These are phyloP conservation scores for Athelia sp. DNA, from an alignment of 1,284 basidiomycete genomes.

Conservation along the genomic window DNA sequence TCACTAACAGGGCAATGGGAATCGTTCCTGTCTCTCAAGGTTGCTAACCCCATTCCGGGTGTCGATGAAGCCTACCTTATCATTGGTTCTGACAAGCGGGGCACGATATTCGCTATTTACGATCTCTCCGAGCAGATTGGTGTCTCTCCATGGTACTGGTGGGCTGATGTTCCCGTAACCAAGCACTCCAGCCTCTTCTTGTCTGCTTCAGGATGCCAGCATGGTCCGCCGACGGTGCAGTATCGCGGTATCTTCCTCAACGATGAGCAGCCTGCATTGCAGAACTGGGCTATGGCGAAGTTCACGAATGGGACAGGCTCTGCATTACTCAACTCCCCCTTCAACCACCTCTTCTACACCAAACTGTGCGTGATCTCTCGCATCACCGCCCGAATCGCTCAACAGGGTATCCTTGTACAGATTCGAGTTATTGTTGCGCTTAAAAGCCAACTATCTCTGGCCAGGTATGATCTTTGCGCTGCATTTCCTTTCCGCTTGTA, in stretches of 20 bases:
- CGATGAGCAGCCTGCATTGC: constrained; percentile 60
- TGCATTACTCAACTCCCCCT: constrained; percentile 43
- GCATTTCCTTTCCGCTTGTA: not conserved
- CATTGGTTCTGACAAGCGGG: constrained; percentile 61
- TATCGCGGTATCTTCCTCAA: constrained; percentile 56
- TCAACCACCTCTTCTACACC: constrained; percentile 63
- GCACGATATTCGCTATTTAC: constrained; percentile 65
- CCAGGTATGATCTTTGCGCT: constrained; percentile 34
- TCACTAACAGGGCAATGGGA: constrained; percentile 62
- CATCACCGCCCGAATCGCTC: not conserved
- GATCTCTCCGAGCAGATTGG: constrained; percentile 72
- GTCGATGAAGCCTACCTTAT: constrained; percentile 59
- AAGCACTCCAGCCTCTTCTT: constrained; percentile 47
- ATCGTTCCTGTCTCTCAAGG: constrained; percentile 46
- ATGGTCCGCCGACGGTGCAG: constrained; percentile 66
- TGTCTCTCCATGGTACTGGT: constrained; percentile 65
- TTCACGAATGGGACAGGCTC: constrained; percentile 63
- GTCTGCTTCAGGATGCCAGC: constrained; percentile 46
- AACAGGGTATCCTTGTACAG: constrained; percentile 20
- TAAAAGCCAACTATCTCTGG: constrained; percentile 73
- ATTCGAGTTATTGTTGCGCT: constrained; percentile 61
- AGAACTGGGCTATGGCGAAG: constrained; percentile 59
- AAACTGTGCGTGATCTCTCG: constrained; percentile 35
- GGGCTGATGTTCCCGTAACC: constrained; percentile 64
- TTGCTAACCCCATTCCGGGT: constrained; percentile 53